Evolutionary conservation across 768 basidiomycete species (phyloP).

Genomic region (Auriscalpium microsporum): DNA sequence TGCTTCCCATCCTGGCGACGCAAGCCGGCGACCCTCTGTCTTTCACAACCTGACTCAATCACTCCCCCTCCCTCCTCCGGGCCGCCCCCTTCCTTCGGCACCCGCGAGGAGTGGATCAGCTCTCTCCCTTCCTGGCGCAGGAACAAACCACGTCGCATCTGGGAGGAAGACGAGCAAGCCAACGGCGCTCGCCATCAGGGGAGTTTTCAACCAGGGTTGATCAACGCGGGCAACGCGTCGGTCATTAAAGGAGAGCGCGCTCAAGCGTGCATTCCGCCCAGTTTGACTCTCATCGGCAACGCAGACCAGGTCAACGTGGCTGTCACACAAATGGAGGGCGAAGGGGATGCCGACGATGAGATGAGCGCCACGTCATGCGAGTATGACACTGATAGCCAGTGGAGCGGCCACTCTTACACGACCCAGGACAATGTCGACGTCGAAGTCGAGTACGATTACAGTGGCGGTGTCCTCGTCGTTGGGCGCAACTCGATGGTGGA

Average conservation of each 20-base stretch:
- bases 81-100: conserved; percentile 55
- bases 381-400: conserved; percentile 31
- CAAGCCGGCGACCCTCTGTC: conserved; percentile 30
- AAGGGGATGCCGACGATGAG: conserved; percentile 35
- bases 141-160: conserved; percentile 56
- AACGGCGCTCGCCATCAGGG: conserved; percentile 26
- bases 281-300: conserved; percentile 22
- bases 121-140: conserved; percentile 67
- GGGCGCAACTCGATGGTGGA: not conserved
- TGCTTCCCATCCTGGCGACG: conserved; percentile 32
- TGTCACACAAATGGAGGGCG: conserved; percentile 14
- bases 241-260: conserved; percentile 82
- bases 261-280: conserved; percentile 82
- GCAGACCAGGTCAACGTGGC: not conserved
- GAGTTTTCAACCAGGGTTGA: conserved; percentile 72
- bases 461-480: not conserved
- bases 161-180: conserved; percentile 38
- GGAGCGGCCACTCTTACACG: conserved; percentile 26
- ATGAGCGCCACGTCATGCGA: conserved; percentile 34
- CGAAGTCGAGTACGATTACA: conserved; percentile 22
- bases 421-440: conserved; percentile 21
- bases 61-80: conserved; percentile 50
- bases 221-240: conserved; percentile 64
- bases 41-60: conserved; percentile 49
- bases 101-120: conserved; percentile 66